These are phyloP conservation scores for Pecoramyces ruminantium DNA, from an alignment of 192 early-diverging fungal genomes.

Conservation along the genomic window DNA sequence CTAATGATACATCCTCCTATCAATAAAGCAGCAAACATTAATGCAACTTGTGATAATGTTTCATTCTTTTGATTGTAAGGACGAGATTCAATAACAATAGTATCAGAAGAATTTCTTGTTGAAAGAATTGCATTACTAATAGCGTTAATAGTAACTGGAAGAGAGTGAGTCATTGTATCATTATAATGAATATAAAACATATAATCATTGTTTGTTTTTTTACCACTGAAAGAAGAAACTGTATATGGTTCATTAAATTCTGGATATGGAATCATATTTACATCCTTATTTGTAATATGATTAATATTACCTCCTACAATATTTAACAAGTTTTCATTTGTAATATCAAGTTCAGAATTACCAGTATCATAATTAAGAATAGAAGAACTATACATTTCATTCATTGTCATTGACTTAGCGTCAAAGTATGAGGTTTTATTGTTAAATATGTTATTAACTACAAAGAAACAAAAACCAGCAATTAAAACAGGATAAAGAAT, in stretches of 20 bases:
- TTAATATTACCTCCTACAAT: not conserved
- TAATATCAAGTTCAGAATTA: not conserved
- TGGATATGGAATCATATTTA: not conserved
- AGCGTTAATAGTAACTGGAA: not conserved
- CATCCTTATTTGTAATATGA: not conserved
- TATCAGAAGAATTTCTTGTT: not conserved
- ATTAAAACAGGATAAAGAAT: not conserved
- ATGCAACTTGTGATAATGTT: not conserved
- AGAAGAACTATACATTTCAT: not conserved
- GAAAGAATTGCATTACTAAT: not conserved
- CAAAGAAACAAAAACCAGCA: not conserved
- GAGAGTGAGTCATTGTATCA: not conserved
- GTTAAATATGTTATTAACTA: not conserved
- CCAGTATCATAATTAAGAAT: not conserved
- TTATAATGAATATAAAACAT: not conserved
- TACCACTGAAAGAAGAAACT: not conserved
- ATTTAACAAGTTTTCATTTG: not conserved
- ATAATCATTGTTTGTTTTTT: not conserved
- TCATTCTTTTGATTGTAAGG: not conserved
- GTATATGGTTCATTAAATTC: not conserved
- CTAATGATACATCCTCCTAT: not conserved
- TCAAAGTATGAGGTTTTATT: not conserved
- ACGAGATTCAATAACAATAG: not conserved
- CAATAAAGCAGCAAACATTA: not conserved
- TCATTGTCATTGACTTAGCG: not conserved